Conservation (phyloP, 768 basidiomycete genomes). For the Chalciporus sphaerocephalus region DNA sequence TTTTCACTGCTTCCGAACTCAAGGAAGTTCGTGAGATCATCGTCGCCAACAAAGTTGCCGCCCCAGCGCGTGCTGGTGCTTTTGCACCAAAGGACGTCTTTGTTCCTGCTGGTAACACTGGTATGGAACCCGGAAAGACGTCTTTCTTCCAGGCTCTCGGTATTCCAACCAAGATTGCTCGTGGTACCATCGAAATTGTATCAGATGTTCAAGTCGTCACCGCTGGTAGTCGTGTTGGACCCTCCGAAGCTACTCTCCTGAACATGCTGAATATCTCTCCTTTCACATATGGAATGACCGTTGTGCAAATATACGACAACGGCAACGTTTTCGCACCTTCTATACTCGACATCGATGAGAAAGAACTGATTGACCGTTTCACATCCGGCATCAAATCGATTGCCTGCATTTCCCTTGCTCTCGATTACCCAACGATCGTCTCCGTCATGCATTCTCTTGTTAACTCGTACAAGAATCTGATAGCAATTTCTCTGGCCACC, state of each 20-base stretch:
- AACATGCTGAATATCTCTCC: slow-evolving; percentile 99
- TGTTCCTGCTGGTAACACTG: slow-evolving; percentile 95
- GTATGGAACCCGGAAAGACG: slow-evolving; percentile 99
- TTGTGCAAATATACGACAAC: slow-evolving; percentile 92
- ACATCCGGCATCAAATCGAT: slow-evolving; percentile 90
- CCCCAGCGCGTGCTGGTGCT: slow-evolving; percentile 98
- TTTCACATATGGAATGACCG: slow-evolving; percentile 99
- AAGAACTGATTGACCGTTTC: slow-evolving; percentile 89
- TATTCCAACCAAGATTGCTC: slow-evolving; percentile 99
- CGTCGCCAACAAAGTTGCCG: slow-evolving; percentile 94
- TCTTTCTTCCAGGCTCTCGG: slow-evolving; percentile 99
- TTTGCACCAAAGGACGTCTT: slow-evolving; percentile 87
- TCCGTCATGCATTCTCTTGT: slow-evolving; percentile 93
- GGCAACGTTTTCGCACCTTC: slow-evolving; percentile 88
- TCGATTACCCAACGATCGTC: slow-evolving; percentile 93
- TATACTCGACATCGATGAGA: slow-evolving; percentile 91
- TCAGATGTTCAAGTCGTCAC: slow-evolving; percentile 92
- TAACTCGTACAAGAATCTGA: slow-evolving; percentile 98
- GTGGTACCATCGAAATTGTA: slow-evolving; percentile 99
- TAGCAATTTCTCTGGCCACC: slow-evolving; percentile 83
- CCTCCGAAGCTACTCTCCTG: slow-evolving; percentile 95
- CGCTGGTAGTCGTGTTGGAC: slow-evolving; percentile 89
- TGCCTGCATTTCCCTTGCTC: slow-evolving; percentile 91
- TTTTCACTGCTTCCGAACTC: slow-evolving; percentile 89
- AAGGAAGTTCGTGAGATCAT: slow-evolving; percentile 94